A percentile compares a stretch with the other conserved stretches of the same genome.
Conservation (phyloP, 164 flowering plant species). For the Vitis vinifera region ASM3070453v1 NC_081805.1:7382501-7383000, state of each 20-base stretch:
- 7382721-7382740: constrained; percentile 75
- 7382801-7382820: constrained; percentile 85
- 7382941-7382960: constrained; percentile 19
- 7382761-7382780: constrained; percentile 93
- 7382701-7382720: constrained; percentile 14
- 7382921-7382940: constrained; percentile 83
- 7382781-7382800: constrained; percentile 98
- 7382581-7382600: background rate
- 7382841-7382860: constrained; percentile 91
- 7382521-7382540: background rate
- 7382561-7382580: background rate
- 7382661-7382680: background rate
- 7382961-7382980: background rate
- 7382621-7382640: too few relatives aligned
- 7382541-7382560: too few relatives aligned
- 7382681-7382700: too few relatives aligned
- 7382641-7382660: too few relatives aligned
- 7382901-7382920: constrained; percentile 81
- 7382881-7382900: constrained; percentile 78
- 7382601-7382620: too few relatives aligned
- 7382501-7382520: background rate
- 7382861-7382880: constrained; percentile 93
- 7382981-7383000: background rate
- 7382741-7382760: constrained; percentile 84
- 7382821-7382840: constrained; percentile 93